Evolutionary conservation across 2,329 filamentous ascomycete genomes (phyloP).

Genomic region (Xylaria sp.): DNA sequence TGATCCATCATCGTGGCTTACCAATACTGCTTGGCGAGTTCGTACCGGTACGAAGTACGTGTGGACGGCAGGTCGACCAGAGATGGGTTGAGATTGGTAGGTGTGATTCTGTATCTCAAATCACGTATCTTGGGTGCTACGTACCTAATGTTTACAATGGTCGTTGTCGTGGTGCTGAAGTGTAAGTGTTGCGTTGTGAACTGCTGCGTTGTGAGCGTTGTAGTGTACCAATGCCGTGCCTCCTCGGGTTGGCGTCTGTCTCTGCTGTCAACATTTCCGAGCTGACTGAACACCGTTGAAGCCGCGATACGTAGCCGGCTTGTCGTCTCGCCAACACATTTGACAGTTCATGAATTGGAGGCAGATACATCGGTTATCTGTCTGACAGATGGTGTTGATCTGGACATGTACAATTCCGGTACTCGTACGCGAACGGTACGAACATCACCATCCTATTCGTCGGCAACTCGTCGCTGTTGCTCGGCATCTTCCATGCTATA

Average conservation of each 20-base stretch:
- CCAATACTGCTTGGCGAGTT: background rate
- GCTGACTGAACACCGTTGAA: constrained; percentile 7
- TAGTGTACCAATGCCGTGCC: background rate
- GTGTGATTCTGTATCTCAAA: background rate
- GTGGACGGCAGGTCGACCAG: too few relatives aligned
- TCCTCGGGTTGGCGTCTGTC: constrained; percentile 7
- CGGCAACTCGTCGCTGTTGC: background rate
- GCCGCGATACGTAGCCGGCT: constrained; percentile 3
- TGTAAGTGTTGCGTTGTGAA: constrained; percentile 1
- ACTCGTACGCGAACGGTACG: background rate
- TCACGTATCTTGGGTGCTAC: background rate
- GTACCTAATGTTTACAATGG: too few relatives aligned
- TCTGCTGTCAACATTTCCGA: background rate
- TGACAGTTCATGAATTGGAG: constrained; percentile 5
- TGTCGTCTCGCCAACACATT: constrained; percentile 1
- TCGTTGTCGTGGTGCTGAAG: background rate
- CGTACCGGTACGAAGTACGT: background rate
- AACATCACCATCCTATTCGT: background rate
- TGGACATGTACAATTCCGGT: background rate
- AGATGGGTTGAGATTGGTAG: too few relatives aligned
- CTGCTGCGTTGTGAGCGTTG: background rate
- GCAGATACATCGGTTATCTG: background rate
- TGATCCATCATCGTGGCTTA: background rate
- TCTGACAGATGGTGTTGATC: background rate
- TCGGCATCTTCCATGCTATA: background rate